Evolutionary conservation across 257 asterid species (phyloP).

Genomic region (Hygrophila difformis): DNA sequence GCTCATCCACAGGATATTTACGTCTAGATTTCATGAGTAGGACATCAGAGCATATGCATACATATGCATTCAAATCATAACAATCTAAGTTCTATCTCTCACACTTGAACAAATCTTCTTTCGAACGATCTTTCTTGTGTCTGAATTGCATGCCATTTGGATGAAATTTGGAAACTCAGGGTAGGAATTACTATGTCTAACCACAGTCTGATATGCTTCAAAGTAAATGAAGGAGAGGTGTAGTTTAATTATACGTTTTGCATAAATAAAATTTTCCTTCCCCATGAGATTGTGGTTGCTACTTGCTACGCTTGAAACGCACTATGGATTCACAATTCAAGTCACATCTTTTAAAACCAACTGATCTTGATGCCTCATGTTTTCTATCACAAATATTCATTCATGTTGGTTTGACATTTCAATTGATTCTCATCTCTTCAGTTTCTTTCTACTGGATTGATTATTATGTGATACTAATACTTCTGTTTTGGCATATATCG

Average conservation of each 20-base stretch:
- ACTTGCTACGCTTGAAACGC: not conserved
- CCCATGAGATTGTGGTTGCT: not conserved
- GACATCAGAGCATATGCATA: not conserved
- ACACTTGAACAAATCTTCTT: not conserved
- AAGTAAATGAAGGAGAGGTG: not conserved
- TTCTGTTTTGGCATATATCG: not conserved
- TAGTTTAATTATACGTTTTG: not conserved
- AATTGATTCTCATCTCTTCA: too few relatives aligned
- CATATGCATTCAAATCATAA: not conserved
- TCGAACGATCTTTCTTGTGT: not conserved
- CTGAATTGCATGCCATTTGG: not conserved
- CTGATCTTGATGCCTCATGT: not conserved
- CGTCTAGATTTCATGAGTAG: not conserved
- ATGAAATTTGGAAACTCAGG: not conserved
- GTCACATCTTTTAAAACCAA: not conserved
- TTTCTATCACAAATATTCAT: too few relatives aligned
- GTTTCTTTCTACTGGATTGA: not conserved
- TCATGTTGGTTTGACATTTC: too few relatives aligned
- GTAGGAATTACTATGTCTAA: too few relatives aligned
- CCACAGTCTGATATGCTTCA: too few relatives aligned
- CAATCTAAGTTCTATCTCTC: not conserved
- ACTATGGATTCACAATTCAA: not conserved
- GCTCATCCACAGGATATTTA: too few relatives aligned
- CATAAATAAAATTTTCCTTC: not conserved
- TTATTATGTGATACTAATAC: not conserved